A percentile compares a stretch with the other conserved stretches of the same genome.
Conservation (phyloP, 2,329 filamentous ascomycete species). For the Cryphonectria japonica region DNA sequence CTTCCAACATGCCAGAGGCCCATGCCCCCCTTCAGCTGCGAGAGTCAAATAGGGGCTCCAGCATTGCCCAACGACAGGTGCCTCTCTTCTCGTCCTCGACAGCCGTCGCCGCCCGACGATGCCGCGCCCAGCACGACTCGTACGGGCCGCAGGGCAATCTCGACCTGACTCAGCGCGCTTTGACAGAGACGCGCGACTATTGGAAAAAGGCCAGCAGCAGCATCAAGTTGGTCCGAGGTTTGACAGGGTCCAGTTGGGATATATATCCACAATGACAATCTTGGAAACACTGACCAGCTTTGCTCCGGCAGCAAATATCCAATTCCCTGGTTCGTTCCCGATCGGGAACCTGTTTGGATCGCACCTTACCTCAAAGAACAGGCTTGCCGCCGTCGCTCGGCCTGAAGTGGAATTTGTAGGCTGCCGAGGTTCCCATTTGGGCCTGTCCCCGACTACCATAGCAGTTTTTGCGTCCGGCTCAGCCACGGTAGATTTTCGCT, state of each 20-base stretch:
- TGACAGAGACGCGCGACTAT: slow-evolving; percentile 9
- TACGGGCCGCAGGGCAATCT: background rate
- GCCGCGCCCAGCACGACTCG: slow-evolving; percentile 2
- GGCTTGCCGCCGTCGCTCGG: background rate
- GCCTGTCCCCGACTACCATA: slow-evolving; percentile 7
- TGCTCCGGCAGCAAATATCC: background rate
- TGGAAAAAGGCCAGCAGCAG: background rate
- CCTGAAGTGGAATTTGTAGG: slow-evolving; percentile 11
- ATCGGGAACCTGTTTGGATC: background rate
- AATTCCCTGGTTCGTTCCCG: background rate
- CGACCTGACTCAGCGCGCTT: background rate
- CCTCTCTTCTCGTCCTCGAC: background rate
- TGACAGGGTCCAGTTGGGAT: background rate
- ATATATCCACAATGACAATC: slow-evolving; percentile 1
- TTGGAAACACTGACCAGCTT: background rate
- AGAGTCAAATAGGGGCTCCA: background rate
- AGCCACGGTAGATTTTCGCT: slow-evolving; percentile 10
- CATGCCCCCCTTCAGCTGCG: background rate
- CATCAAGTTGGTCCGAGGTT: background rate
- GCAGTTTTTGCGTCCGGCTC: background rate
- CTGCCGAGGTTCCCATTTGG: slow-evolving; percentile 12
- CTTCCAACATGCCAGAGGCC: background rate
- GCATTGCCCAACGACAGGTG: background rate
- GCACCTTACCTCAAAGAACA: background rate
- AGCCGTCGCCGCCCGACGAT: background rate